These are phyloP conservation scores for Wickerhamiella pararugosa DNA, from an alignment of 1,139 yeast species.

Conservation along the genomic window DNA sequence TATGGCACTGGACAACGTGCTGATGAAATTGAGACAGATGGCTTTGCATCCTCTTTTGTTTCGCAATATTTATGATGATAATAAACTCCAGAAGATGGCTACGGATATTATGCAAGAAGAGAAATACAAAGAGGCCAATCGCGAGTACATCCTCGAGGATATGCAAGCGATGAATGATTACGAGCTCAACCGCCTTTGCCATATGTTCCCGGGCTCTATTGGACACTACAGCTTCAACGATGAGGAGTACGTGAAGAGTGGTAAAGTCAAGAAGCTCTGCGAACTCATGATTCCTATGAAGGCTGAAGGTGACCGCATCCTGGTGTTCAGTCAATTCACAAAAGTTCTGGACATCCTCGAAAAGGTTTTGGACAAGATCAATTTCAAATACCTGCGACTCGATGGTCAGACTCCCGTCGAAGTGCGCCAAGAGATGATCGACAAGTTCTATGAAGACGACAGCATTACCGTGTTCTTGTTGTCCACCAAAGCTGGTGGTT, in stretches of 20 bases:
- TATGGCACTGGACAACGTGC: conserved; percentile 28
- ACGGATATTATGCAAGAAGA: conserved; percentile 67
- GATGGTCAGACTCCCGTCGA: conserved; percentile 95
- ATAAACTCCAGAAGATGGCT: conserved; percentile 48
- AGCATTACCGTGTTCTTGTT: conserved; percentile 73
- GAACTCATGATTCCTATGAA: conserved; percentile 47
- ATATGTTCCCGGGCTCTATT: conserved; percentile 52
- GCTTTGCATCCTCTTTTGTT: conserved; percentile 94
- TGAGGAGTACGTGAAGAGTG: conserved; percentile 54
- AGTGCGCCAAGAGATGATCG: conserved; percentile 81
- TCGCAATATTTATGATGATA: conserved; percentile 48
- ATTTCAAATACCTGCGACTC: conserved; percentile 62
- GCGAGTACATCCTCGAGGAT: conserved; percentile 66
- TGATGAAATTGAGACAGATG: conserved; percentile 91
- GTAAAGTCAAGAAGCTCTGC: conserved; percentile 49
- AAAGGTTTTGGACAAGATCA: conserved; percentile 46
- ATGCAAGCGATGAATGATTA: conserved; percentile 94
- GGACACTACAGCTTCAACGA: conserved; percentile 36
- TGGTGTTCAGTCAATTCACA: conserved; percentile 83
- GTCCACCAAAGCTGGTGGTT: conserved; percentile 96
- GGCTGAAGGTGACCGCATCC: conserved; percentile 52
- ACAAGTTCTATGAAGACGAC: conserved; percentile 69
- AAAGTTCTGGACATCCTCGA: conserved; percentile 84
- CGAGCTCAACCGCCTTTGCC: conserved; percentile 66
- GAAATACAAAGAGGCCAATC: conserved; percentile 61